These are phyloP conservation scores for Pythium pyrilobum DNA, from an alignment of 352 stramenopile species.

Conservation along the genomic window DNA sequence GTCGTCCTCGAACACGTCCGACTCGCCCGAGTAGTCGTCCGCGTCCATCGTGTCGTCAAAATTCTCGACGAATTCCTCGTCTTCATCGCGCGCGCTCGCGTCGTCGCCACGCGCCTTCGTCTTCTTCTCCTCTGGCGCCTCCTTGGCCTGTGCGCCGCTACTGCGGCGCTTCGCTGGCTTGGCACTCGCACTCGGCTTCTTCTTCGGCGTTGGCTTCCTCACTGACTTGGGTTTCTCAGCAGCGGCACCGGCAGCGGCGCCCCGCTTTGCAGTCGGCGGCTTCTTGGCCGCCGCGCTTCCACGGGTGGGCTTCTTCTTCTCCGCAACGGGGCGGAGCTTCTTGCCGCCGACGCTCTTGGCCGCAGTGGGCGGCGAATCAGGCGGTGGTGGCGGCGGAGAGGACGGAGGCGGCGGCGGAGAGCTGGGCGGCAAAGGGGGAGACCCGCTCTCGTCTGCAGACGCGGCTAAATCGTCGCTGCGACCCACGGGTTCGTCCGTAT, in stretches of 20 bases:
- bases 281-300: not conserved
- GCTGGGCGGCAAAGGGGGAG: constrained; percentile 18
- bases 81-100: constrained; percentile 19
- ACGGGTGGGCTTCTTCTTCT: constrained; percentile 8
- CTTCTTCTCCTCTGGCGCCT: constrained; percentile 3
- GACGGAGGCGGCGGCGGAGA: constrained; percentile 29
- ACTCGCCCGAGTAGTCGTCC: constrained; percentile 52
- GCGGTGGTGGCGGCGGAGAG: constrained; percentile 21
- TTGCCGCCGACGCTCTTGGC: constrained; percentile 12
- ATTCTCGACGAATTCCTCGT: constrained; percentile 36
- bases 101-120: not conserved
- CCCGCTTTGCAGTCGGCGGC: not conserved
- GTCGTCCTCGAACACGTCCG: constrained; percentile 76
- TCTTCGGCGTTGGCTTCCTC: not conserved
- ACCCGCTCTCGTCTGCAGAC: constrained; percentile 8
- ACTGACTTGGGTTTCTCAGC: not conserved
- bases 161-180: constrained; percentile 6
- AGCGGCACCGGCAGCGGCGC: not conserved
- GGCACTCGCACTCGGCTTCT: not conserved
- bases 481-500: too few relatives aligned
- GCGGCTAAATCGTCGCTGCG: not conserved
- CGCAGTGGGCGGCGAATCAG: not conserved
- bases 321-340: constrained; percentile 14
- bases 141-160: not conserved
- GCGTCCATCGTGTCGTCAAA: constrained; percentile 39